Evolutionary conservation across 768 basidiomycete species (phyloP), one percentile per base, ranked within the genome.

Genomic region (Hirschioporus abietinus): DNA sequence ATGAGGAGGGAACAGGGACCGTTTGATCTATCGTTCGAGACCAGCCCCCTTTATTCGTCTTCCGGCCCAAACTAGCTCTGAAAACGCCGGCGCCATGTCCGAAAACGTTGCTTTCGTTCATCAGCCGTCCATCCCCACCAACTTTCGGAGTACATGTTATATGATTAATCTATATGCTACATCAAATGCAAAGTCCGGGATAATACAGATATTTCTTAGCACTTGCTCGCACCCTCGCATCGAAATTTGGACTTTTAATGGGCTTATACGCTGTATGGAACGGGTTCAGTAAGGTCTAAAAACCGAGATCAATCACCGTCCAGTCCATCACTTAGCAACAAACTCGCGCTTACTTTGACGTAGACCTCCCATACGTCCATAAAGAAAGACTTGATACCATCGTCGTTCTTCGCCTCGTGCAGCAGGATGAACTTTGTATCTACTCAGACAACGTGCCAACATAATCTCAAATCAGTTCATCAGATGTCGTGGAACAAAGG

Each of bases 301-400:
- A n/a, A 30, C 30, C 25, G 7, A 17, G 63, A 58, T 30, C 12
- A 36, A 26, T 30, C 7, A 27, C 36, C 25, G 7, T 34, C 24
- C 30, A 26, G 7, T 30, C 25, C 34, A 26, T 18, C 58, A n/a
- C 63, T 67, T 30, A 58, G 35, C 18, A 36, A 65, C 30, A 60
- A 30, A 63, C 63, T 57, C 59, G 35, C 8, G 36, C 83, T 70
- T 70, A 95, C 97, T 89, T 99, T 99, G 62, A 96, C 87, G 79
- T 96, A 99, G 71, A 92, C 73, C 82, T 99, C 97, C 96, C 97
- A 99, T 30, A 96, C 89, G 9, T 99, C 97, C 72, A 86, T 87
- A 73, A 99, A 92, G 82, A 99, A 99, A 65, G 84, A 77, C 64
- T 90, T 86, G 76, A 99, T 98, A 5, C 96, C 96, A 63, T 99